These are phyloP conservation scores for Phytophthora quininea DNA, from an alignment of 352 stramenopile species.

Conservation along the genomic window DNA sequence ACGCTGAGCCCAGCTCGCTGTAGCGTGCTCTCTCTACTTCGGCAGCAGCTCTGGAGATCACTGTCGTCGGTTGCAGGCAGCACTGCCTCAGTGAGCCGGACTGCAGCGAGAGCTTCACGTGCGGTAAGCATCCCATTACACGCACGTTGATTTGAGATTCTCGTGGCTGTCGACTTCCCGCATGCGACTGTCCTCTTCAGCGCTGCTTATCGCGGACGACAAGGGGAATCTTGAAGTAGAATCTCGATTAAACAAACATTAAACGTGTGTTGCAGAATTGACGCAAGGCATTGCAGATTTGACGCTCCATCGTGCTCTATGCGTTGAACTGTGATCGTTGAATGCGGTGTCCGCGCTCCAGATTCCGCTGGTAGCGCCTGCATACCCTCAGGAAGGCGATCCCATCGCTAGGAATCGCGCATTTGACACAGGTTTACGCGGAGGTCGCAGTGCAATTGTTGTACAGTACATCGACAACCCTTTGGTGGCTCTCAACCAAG, in stretches of 20 bases:
- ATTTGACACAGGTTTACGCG: not conserved
- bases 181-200: not conserved
- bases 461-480: not conserved
- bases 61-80: not conserved
- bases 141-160: slow-evolving; percentile 7
- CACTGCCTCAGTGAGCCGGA: not conserved
- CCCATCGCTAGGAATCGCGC: not conserved
- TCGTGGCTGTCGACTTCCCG: not conserved
- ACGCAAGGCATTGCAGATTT: not conserved
- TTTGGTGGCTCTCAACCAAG: not conserved
- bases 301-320: not conserved
- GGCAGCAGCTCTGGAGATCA: not conserved
- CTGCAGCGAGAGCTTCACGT: no score
- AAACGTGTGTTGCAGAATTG: not conserved
- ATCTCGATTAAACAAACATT: slow-evolving; percentile 9
- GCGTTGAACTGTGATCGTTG: not conserved
- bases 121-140: no score
- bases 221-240: slow-evolving; percentile 15
- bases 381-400: not conserved
- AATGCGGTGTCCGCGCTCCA: not conserved
- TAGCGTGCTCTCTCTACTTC: no score
- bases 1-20: no score
- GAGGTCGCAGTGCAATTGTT: not conserved
- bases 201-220: not conserved
- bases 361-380: not conserved